Percentiles rank a stretch among this genome's conserved stretches.
phyloP scores from a whole-genome alignment of 2,329 filamentous ascomycete species.

The Hymenoscyphus occultus region DNA sequence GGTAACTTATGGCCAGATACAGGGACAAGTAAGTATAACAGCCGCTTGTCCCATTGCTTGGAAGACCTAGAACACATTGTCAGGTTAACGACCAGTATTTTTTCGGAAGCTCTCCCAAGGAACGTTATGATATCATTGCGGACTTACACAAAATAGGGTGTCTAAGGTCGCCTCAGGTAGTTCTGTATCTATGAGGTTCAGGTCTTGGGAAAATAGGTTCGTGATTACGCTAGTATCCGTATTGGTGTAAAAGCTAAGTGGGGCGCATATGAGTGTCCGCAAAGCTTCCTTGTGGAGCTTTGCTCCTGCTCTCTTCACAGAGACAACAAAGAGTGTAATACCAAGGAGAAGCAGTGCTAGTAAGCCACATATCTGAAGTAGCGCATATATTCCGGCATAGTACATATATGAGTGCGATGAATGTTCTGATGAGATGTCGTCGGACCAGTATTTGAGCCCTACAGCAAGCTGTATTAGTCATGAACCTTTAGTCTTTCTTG shows the following conservation, averaged over 20 bases:
- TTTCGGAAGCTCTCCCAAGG: neutral
- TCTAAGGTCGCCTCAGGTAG: conserved; percentile 19
- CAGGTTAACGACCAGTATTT: neutral
- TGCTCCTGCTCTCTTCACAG: conserved; percentile 3
- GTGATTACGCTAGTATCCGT: conserved; percentile 40
- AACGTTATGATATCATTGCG: neutral
- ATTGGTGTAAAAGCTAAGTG: conserved; percentile 45
- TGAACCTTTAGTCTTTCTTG: too few relatives aligned
- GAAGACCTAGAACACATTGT: conserved; percentile 38
- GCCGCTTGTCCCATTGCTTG: conserved; percentile 11
- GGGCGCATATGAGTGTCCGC: conserved; percentile 44
- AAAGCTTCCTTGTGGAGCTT: conserved; percentile 29
- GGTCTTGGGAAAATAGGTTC: conserved; percentile 22
- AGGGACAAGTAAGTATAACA: conserved; percentile 32
- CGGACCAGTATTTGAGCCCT: conserved; percentile 11
- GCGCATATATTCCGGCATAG: conserved; percentile 18
- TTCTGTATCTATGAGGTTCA: conserved; percentile 28
- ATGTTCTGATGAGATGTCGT: conserved; percentile 4
- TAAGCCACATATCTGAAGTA: conserved; percentile 8
- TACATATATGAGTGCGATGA: conserved; percentile 11
- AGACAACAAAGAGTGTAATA: conserved; percentile 35
- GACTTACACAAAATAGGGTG: conserved; percentile 28
- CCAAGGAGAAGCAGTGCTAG: conserved; percentile 2
- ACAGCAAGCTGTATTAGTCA: neutral
- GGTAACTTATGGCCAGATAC: conserved; percentile 41